A percentile compares a stretch with the other conserved stretches of the same genome.
These are phyloP conservation scores for Pseudomonodictys pantanalensis DNA, from an alignment of 495 filamentous ascomycete species.

Conservation along the genomic window DNA sequence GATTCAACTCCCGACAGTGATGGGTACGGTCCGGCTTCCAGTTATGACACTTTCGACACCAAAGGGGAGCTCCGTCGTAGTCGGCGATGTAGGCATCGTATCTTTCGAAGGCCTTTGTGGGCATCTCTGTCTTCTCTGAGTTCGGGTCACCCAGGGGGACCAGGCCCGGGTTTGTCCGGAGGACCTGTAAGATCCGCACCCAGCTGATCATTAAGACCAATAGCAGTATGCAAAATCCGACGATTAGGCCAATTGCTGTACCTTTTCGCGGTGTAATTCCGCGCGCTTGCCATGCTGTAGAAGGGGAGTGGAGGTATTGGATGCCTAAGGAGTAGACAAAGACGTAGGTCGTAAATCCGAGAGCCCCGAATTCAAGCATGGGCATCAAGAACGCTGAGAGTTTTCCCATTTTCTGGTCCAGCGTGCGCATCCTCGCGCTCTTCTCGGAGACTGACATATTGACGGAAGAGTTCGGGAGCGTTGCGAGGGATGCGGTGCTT, in stretches of 20 bases:
- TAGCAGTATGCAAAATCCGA: slow-evolving; percentile 29
- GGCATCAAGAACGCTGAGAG: slow-evolving; percentile 5
- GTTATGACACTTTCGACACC: slow-evolving; percentile 75
- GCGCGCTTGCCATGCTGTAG: neutral
- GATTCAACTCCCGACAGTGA: slow-evolving; percentile 72
- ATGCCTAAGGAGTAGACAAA: slow-evolving; percentile 16
- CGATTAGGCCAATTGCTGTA: slow-evolving; percentile 23
- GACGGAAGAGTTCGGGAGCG: neutral
- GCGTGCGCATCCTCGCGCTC: neutral
- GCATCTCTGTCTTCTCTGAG: slow-evolving; percentile 1
- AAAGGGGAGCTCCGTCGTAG: slow-evolving; percentile 70
- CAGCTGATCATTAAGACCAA: slow-evolving; percentile 13
- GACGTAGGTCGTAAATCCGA: slow-evolving; percentile 22
- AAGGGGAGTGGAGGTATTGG: slow-evolving; percentile 23
- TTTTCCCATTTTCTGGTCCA: neutral
- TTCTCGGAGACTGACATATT: neutral
- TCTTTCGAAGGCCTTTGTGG: slow-evolving; percentile 57
- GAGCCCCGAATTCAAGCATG: slow-evolving; percentile 6
- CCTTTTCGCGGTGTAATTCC: slow-evolving; percentile 4
- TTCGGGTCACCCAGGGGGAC: slow-evolving; percentile 16
- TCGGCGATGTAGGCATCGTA: slow-evolving; percentile 82
- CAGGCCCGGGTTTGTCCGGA: slow-evolving; percentile 28
- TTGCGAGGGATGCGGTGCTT: neutral
- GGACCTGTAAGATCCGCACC: slow-evolving; percentile 29
- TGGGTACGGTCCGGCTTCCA: slow-evolving; percentile 83